Conservation (phyloP, 2,329 filamentous ascomycete species). For the Fusarium sarcochroum region DNA sequence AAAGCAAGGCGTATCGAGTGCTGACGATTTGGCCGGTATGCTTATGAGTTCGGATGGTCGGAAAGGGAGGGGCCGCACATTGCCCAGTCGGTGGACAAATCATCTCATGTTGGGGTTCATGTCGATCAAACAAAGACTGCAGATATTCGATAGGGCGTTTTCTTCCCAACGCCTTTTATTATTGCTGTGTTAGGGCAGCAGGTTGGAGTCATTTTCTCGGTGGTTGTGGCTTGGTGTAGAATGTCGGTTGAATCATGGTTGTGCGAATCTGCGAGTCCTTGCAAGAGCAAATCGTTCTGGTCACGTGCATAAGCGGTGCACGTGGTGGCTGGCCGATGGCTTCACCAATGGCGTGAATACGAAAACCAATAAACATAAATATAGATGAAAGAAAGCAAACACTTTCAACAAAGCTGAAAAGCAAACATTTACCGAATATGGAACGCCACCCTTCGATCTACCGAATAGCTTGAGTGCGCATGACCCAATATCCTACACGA, state of each 20-base stretch:
- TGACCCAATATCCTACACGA: no score
- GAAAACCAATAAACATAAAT: no score
- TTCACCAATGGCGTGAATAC: neutral
- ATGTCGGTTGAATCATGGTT: slow-evolving; percentile 41
- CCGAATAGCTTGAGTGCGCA: no score
- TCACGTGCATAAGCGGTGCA: slow-evolving; percentile 38
- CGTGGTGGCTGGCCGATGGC: slow-evolving; percentile 6
- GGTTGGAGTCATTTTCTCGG: slow-evolving; percentile 29
- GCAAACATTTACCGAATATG: no score
- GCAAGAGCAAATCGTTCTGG: slow-evolving; percentile 25
- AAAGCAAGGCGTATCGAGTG: neutral
- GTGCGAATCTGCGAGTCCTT: slow-evolving; percentile 38
- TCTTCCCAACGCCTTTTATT: slow-evolving; percentile 6
- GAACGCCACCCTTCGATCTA: no score
- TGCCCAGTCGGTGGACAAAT: slow-evolving; percentile 8
- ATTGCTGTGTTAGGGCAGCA: slow-evolving; percentile 18
- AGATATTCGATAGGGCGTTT: neutral
- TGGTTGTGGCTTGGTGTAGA: slow-evolving; percentile 42
- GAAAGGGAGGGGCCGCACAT: slow-evolving; percentile 26
- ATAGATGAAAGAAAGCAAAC: no score
- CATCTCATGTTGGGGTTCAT: slow-evolving; percentile 22
- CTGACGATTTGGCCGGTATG: slow-evolving; percentile 20
- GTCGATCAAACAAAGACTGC: slow-evolving; percentile 8
- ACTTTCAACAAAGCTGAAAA: no score
- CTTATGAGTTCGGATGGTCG: slow-evolving; percentile 40